Percentiles rank a stretch among this genome's conserved stretches.
These are phyloP conservation scores for Penicillium sp. DNA, from an alignment of 2,329 filamentous ascomycete species.

Conservation along the genomic window DNA sequence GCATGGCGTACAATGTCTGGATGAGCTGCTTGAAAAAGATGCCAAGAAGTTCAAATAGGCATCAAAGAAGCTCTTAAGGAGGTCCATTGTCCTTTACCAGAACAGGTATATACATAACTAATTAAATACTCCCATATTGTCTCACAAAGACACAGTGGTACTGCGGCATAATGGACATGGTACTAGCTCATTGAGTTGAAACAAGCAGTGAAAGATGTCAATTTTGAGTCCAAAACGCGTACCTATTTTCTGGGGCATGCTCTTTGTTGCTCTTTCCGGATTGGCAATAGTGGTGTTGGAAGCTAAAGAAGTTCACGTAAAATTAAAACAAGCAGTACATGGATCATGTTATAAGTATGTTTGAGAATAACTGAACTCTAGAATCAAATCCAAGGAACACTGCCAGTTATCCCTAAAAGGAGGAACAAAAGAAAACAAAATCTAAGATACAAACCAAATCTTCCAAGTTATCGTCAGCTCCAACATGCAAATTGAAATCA, in stretches of 20 bases:
- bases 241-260: neutral
- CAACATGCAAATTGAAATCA: constrained; percentile 24
- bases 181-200: neutral
- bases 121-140: too few relatives aligned
- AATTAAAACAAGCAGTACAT: neutral
- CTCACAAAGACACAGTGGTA: neutral
- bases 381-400: neutral
- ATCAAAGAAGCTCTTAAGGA: neutral
- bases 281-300: neutral
- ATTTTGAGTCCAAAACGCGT: neutral
- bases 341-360: neutral
- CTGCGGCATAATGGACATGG: neutral
- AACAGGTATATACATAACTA: too few relatives aligned
- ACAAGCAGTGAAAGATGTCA: neutral
- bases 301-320: neutral
- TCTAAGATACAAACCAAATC: constrained; percentile 25
- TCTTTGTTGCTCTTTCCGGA: neutral
- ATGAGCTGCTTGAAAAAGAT: neutral
- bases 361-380: constrained; percentile 9
- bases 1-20: neutral
- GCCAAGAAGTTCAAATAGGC: neutral
- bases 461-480: constrained; percentile 15
- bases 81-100: neutral
- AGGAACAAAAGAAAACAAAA: constrained; percentile 13
- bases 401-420: constrained; percentile 2